These are phyloP conservation scores for Ilyonectria destructans DNA, from an alignment of 2,329 filamentous ascomycete species.

Conservation along the genomic window DNA sequence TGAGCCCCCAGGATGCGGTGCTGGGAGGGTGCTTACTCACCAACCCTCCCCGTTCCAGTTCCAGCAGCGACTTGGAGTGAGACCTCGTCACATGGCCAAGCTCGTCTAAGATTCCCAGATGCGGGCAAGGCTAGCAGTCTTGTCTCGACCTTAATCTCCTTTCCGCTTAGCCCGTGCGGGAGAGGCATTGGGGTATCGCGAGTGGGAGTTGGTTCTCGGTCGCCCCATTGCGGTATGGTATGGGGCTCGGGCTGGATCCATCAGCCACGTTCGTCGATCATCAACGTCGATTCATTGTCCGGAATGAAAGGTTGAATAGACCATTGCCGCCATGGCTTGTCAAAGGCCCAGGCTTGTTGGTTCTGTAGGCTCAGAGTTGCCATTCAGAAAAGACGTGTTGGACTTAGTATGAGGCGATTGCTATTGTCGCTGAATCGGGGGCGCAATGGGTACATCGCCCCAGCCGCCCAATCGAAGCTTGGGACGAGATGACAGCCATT, in stretches of 20 bases:
- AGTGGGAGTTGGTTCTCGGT: constrained; percentile 5
- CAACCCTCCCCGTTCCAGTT: background rate
- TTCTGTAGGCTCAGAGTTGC: background rate
- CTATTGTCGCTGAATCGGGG: constrained; percentile 6
- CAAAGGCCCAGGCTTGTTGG: constrained; percentile 3
- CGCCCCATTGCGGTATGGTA: constrained; percentile 7
- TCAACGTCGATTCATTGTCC: constrained; percentile 23
- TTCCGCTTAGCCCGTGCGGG: constrained; percentile 41
- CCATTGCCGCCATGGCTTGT: background rate
- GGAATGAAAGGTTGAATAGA: constrained; percentile 15
- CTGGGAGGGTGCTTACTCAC: constrained; percentile 12
- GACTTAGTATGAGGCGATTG: constrained; percentile 9
- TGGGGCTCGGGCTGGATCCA: constrained; percentile 4
- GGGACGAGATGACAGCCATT: constrained; percentile 13
- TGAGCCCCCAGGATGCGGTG: constrained; percentile 9
- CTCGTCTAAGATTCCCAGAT: constrained; percentile 50
- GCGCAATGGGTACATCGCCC: constrained; percentile 9
- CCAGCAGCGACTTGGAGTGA: constrained; percentile 22
- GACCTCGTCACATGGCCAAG: constrained; percentile 45
- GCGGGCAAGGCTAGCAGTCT: constrained; percentile 39
- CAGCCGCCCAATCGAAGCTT: constrained; percentile 10
- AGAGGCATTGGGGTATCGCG: constrained; percentile 40
- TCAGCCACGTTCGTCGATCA: background rate
- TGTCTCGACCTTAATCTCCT: constrained; percentile 42
- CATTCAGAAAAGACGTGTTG: background rate